phyloP scores from a whole-genome alignment of 495 filamentous ascomycete species.

The Bathelium albidoporum region DNA sequence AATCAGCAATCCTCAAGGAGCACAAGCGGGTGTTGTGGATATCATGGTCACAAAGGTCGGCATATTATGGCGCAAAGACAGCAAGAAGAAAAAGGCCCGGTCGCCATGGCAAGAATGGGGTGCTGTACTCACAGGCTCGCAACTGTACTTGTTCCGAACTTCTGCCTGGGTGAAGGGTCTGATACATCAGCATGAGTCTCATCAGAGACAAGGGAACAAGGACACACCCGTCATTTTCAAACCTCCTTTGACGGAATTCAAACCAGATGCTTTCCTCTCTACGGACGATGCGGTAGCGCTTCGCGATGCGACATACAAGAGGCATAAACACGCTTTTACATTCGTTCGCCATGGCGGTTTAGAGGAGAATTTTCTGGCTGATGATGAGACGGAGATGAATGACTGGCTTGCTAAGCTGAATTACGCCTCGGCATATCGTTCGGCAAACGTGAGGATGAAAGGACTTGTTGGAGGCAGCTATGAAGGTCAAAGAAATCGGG shows the following conservation, averaged over 20 bases:
- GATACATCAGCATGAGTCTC: constrained; percentile 72
- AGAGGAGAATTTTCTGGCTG: constrained; percentile 85
- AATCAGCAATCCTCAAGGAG: constrained; percentile 79
- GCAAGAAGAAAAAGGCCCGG: constrained; percentile 85
- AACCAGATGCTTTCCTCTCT: constrained; percentile 83
- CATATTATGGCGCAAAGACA: constrained; percentile 87
- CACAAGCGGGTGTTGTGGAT: constrained; percentile 87
- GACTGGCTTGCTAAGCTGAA: constrained; percentile 97
- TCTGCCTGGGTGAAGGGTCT: constrained; percentile 82
- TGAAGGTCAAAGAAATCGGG: constrained; percentile 70
- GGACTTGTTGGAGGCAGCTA: constrained; percentile 77
- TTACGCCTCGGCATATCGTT: constrained; percentile 87
- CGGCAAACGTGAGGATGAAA: constrained; percentile 81
- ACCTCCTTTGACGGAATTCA: constrained; percentile 82
- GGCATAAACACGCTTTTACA: constrained; percentile 91
- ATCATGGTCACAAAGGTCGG: constrained; percentile 97
- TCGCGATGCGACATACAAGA: constrained; percentile 76
- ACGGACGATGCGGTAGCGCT: constrained; percentile 86
- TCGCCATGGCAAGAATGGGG: constrained; percentile 99
- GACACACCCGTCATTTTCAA: constrained; percentile 72
- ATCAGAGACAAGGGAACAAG: constrained; percentile 57
- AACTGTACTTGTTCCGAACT: constrained; percentile 94
- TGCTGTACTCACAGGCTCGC: constrained; percentile 84
- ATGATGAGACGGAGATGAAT: constrained; percentile 82
- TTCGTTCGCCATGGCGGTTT: constrained; percentile 81